Base-by-base conservation (phyloP, 148 eudicot genomes). In the Dysphania ambrosioides region DNA sequence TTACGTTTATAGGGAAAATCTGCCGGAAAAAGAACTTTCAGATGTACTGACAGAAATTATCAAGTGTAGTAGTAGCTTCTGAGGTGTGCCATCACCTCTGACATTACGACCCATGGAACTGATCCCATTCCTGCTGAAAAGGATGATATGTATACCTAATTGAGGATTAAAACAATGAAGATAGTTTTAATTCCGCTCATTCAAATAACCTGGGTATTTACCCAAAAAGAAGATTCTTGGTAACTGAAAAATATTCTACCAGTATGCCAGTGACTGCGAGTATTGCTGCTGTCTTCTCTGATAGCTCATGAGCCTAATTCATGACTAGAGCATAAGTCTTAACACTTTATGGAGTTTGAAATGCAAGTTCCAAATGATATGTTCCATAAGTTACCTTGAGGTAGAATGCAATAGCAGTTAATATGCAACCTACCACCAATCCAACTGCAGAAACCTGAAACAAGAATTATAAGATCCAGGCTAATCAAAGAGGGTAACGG, bases 101-200 rank as follows among this genome's bases (percentile, higher is more conserved):
- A 93, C 98, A 93, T 91, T 32, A 93, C 82, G 29, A 91, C 95
- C 97, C 98, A 91, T 35, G 97, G 98, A 71, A 93, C 85, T 67
- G 95, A 93, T 80, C 97, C 98, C 95, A 93, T 88, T 72, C 98
- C 98, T 36, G 63, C 82, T 72, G 98, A 88, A 73, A 93, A 93
- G 44, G 93, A 75, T 56, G 88, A 87, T 83, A 90, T 88, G 79
- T 90, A 94, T 32, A 90, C 87, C 98, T 93, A 74, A 60, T 32
- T 36, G 41, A 42, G 29, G 69, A 53, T 71, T 57, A 23, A 78
- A 60, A 32, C 24, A 47, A 35, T 13, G 23, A 8, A 5, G 34
- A 42, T 36, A 16, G 44, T 3, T 55, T 72, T 40, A 36, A 12
- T 42, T 38, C 27, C 62, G 7, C 13, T 24, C 27, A 64, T 55